A percentile compares a stretch with the other conserved stretches of the same genome.
These are phyloP conservation scores for Fragosphaeria purpurea DNA, from an alignment of 2,329 filamentous ascomycete species.

Conservation along the genomic window DNA sequence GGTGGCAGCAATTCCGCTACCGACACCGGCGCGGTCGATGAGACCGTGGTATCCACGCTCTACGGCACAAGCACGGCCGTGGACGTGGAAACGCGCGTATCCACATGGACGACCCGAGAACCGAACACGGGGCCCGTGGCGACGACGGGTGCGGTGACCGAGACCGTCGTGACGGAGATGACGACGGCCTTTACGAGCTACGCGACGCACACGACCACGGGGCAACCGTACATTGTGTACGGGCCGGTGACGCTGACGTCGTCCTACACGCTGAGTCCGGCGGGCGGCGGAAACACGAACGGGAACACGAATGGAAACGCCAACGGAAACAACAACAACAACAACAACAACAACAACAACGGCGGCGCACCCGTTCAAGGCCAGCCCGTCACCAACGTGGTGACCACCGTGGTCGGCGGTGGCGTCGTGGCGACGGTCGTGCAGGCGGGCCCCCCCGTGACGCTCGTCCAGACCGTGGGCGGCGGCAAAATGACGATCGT, in stretches of 20 bases:
- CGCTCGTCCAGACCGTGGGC: slow-evolving; percentile 10
- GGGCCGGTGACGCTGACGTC: slow-evolving; percentile 16
- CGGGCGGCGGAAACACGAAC: background rate
- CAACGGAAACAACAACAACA: background rate
- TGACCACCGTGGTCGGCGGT: slow-evolving; percentile 15
- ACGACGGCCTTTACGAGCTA: slow-evolving; percentile 5
- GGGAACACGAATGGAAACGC: background rate
- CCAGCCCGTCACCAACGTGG: slow-evolving; percentile 13
- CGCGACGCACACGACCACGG: background rate
- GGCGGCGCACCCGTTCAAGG: background rate
- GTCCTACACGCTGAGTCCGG: slow-evolving; percentile 9
- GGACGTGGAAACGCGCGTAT: background rate
- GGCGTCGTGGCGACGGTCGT: slow-evolving; percentile 13
- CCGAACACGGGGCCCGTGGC: background rate
- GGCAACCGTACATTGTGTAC: slow-evolving; percentile 9
- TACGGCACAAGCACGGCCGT: slow-evolving; percentile 1
- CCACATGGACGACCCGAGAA: background rate
- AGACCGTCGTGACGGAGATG: slow-evolving; percentile 2
- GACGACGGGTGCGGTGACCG: background rate
- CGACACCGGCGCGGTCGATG: too few relatives aligned
- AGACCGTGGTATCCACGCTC: background rate
- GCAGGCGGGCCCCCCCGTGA: slow-evolving; percentile 11
- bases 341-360: background rate
- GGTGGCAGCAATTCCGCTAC: too few relatives aligned
- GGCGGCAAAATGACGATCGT: slow-evolving; percentile 11